These are phyloP conservation scores for Paraphysoderma sedebokerense DNA, from an alignment of 371 early-diverging fungal species.

Conservation along the genomic window DNA sequence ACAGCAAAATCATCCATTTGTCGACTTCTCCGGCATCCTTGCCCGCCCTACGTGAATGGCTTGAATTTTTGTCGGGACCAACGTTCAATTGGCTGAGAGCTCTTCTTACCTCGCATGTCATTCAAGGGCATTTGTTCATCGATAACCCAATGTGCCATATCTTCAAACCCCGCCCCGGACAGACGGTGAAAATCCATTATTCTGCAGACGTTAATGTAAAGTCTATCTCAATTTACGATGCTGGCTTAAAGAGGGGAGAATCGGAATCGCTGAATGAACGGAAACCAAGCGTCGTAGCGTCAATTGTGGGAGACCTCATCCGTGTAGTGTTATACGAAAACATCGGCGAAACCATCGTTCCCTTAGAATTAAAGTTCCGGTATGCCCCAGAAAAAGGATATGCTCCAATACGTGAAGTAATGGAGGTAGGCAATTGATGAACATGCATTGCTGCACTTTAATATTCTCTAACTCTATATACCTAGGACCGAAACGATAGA, in stretches of 20 bases:
- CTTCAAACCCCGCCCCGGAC: conserved; percentile 64
- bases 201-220: conserved; percentile 23
- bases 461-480: conserved; percentile 1
- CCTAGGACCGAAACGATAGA: conserved; percentile 63
- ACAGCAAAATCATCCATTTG: too few relatives aligned
- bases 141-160: conserved; percentile 63
- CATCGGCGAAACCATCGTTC: conserved; percentile 41
- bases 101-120: conserved; percentile 56
- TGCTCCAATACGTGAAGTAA: conserved; percentile 78
- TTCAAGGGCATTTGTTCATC: conserved; percentile 55
- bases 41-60: too few relatives aligned
- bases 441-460: too few relatives aligned
- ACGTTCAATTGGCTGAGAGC: conserved; percentile 73
- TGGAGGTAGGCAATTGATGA: too few relatives aligned
- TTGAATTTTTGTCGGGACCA: conserved; percentile 53
- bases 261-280: too few relatives aligned
- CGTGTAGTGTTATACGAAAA: conserved; percentile 53
- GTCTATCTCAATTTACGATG: conserved; percentile 32
- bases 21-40: too few relatives aligned
- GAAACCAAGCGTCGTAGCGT: too few relatives aligned
- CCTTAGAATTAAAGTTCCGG: conserved; percentile 54
- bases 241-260: too few relatives aligned
- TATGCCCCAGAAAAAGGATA: conserved; percentile 66
- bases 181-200: conserved; percentile 47
- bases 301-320: conserved; percentile 38